phyloP scores from a whole-genome alignment of 192 early-diverging fungal genomes.

The Anaeromyces robustus region DNA sequence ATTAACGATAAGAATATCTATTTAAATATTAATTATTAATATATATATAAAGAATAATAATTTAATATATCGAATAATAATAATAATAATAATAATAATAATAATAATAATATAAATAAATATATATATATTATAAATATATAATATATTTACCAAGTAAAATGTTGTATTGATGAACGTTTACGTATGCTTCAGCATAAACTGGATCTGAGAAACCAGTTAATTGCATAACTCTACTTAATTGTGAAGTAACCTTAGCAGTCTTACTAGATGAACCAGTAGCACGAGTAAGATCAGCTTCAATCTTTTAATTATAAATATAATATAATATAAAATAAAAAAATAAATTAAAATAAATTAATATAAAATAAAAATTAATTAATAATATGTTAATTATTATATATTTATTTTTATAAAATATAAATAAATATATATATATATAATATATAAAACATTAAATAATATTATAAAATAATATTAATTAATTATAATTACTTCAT shows the following conservation, averaged over 20 bases:
- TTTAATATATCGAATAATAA: background rate
- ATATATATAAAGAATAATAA: constrained; percentile 2
- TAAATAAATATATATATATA: no score
- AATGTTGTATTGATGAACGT: constrained; percentile 94
- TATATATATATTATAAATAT: background rate
- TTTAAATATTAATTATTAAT: constrained; percentile 1
- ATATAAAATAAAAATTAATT: background rate
- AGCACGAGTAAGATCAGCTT: constrained; percentile 78
- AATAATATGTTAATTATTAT: no score
- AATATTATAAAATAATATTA: constrained; percentile 1
- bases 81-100: no score
- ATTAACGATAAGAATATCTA: constrained; percentile 91
- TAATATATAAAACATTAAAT: background rate
- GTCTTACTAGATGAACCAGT: constrained; percentile 44
- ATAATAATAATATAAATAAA: no score
- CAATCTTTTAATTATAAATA: constrained; percentile 31
- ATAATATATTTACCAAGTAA: constrained; percentile 41
- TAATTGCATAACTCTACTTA: constrained; percentile 86
- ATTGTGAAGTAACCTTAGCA: constrained; percentile 62
- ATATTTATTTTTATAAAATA: no score
- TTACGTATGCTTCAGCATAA: constrained; percentile 97
- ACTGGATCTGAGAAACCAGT: constrained; percentile 96
- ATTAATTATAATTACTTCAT: constrained; percentile 39
- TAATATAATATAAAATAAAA: background rate
- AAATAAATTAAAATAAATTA: background rate